Evolutionary conservation across 2,329 filamentous ascomycete genomes (phyloP).

Genomic region (Diplodia seriata): DNA sequence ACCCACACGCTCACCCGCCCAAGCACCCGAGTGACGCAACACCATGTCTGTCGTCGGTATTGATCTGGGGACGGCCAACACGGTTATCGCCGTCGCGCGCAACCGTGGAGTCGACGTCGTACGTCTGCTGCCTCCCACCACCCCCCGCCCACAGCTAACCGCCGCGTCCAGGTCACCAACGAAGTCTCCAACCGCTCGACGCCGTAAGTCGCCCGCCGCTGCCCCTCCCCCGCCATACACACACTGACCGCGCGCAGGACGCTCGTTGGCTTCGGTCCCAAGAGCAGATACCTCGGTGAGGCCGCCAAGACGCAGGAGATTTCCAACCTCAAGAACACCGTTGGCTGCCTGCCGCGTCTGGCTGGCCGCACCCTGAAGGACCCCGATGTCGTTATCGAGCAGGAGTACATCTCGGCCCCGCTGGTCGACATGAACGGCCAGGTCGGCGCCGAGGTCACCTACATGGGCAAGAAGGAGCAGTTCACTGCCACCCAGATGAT

Average conservation of each 20-base stretch:
- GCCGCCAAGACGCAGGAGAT: slow-evolving; percentile 98
- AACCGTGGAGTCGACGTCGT: slow-evolving; percentile 99
- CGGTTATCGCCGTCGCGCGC: slow-evolving; percentile 94
- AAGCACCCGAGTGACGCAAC: slow-evolving; percentile 35
- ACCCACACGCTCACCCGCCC: slow-evolving; percentile 16
- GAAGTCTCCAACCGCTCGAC: slow-evolving; percentile 98
- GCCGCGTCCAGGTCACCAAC: slow-evolving; percentile 79
- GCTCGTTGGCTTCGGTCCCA: slow-evolving; percentile 92
- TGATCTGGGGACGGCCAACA: slow-evolving; percentile 96
- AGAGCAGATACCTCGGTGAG: slow-evolving; percentile 93
- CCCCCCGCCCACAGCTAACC: slow-evolving; percentile 42
- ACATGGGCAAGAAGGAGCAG: slow-evolving; percentile 91
- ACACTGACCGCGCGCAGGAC: slow-evolving; percentile 63
- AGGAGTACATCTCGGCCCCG: slow-evolving; percentile 84
- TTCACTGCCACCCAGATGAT: slow-evolving; percentile 94
- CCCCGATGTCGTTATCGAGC: slow-evolving; percentile 91
- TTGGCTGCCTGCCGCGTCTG: slow-evolving; percentile 89
- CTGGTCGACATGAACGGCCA: slow-evolving; percentile 92
- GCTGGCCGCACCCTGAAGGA: slow-evolving; percentile 86
- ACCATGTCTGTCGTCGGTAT: slow-evolving; percentile 75
- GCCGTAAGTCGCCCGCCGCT: slow-evolving; percentile 71
- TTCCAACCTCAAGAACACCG: slow-evolving; percentile 99
- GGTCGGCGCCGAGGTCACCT: slow-evolving; percentile 91
- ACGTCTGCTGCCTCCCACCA: slow-evolving; percentile 57
- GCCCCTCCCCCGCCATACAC: slow-evolving; percentile 28